Conservation (phyloP, 805 yeast species). For the Yarrowia deformans region DNA sequence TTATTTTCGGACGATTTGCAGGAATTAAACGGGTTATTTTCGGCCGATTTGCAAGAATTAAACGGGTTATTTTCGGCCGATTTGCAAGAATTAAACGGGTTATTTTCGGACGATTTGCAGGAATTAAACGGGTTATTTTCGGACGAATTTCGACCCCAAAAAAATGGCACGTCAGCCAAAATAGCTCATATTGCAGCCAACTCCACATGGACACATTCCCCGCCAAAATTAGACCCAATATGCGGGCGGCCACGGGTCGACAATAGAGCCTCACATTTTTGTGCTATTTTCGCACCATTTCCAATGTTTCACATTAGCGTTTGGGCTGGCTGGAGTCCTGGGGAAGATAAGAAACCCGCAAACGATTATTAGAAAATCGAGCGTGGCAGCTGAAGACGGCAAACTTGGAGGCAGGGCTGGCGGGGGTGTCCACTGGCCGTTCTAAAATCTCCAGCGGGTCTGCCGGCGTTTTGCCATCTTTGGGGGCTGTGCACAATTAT, state of each 20-base stretch:
- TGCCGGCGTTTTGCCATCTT: background rate
- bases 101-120: too few species aligned
- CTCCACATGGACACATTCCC: background rate
- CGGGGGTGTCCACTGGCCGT: background rate
- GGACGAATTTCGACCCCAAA: too few species aligned
- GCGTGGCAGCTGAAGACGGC: background rate
- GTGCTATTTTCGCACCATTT: background rate
- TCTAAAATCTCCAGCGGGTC: background rate
- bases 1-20: too few species aligned
- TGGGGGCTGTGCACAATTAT: background rate
- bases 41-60: too few species aligned
- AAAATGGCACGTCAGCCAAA: too few species aligned
- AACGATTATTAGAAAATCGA: background rate
- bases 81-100: too few species aligned
- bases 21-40: too few species aligned
- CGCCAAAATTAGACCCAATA: background rate
- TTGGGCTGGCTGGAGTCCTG: slow-evolving; percentile 7
- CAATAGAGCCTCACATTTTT: too few species aligned
- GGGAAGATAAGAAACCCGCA: background rate
- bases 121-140: too few species aligned
- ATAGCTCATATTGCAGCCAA: too few species aligned
- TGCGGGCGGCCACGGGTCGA: background rate
- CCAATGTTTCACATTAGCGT: slow-evolving; percentile 19
- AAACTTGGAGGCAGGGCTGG: background rate
- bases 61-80: too few species aligned